phyloP scores from a whole-genome alignment of 257 asterid genomes.

The Scutellaria baicalensis region DNA sequence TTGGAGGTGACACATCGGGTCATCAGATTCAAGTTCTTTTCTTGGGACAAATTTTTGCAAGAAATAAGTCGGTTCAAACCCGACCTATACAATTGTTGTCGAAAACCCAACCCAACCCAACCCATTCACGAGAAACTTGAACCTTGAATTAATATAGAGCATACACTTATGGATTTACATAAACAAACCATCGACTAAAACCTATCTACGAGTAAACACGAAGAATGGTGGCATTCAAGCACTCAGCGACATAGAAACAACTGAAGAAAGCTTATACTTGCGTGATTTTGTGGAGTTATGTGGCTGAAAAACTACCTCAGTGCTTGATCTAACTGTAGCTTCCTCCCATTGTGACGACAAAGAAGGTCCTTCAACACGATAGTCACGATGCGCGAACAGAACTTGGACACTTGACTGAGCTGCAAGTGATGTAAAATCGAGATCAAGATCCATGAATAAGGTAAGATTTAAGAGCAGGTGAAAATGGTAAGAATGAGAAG shows the following conservation, averaged over 20 bases:
- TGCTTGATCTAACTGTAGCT: constrained; percentile 50
- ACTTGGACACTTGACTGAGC: constrained; percentile 58
- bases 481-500: not conserved
- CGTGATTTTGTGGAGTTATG: constrained; percentile 31
- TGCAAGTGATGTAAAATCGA: constrained; percentile 19
- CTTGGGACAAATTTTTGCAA: too few relatives aligned
- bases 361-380: constrained; percentile 51
- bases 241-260: constrained; percentile 56
- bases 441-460: not conserved
- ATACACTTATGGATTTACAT: not conserved
- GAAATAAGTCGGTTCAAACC: too few relatives aligned
- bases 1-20: too few relatives aligned
- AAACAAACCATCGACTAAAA: not conserved
- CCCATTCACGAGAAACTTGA: too few relatives aligned
- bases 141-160: not conserved
- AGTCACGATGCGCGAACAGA: constrained; percentile 51
- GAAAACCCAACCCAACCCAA: too few relatives aligned
- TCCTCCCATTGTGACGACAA: constrained; percentile 50
- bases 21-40: too few relatives aligned
- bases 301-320: constrained; percentile 64
- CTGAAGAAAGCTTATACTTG: constrained; percentile 61
- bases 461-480: not conserved
- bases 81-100: too few relatives aligned
- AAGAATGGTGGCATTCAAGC: constrained; percentile 30
- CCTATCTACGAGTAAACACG: not conserved